phyloP scores from a whole-genome alignment of 208 protist genomes.

The Leishmania martiniquensis region DNA sequence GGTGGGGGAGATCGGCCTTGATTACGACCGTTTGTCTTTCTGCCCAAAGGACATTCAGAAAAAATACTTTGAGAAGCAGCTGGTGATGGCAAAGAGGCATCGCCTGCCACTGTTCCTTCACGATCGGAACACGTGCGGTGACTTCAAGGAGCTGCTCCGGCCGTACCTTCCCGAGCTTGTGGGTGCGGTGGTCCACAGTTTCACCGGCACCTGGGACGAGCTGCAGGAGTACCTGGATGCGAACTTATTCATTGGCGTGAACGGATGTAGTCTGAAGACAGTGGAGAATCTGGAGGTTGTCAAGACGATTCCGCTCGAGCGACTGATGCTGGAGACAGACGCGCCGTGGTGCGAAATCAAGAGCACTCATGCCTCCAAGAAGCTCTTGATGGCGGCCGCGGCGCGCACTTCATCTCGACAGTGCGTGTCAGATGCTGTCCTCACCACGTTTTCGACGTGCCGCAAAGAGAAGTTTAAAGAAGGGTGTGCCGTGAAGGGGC shows the following conservation, averaged over 20 bases:
- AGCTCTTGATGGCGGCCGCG: slow-evolving; percentile 31
- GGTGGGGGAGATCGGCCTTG: slow-evolving; percentile 88
- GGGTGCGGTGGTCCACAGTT: slow-evolving; percentile 95
- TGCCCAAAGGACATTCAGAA: slow-evolving; percentile 89
- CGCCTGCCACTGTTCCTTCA: slow-evolving; percentile 95
- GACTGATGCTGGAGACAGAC: slow-evolving; percentile 96
- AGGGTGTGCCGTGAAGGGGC: slow-evolving; percentile 66
- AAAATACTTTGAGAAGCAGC: slow-evolving; percentile 79
- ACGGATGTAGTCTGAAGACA: slow-evolving; percentile 95
- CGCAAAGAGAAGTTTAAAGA: slow-evolving; percentile 76
- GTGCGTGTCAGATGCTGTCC: slow-evolving; percentile 44
- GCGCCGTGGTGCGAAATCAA: slow-evolving; percentile 95
- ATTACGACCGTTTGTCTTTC: slow-evolving; percentile 96
- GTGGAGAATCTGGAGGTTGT: slow-evolving; percentile 89
- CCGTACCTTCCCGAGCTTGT: slow-evolving; percentile 46
- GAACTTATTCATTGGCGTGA: slow-evolving; percentile 94
- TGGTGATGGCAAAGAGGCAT: slow-evolving; percentile 82
- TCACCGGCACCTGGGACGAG: slow-evolving; percentile 90
- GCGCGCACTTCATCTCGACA: slow-evolving; percentile 1
- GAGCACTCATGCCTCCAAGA: slow-evolving; percentile 86
- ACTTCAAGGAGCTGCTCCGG: slow-evolving; percentile 78
- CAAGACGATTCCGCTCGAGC: slow-evolving; percentile 76
- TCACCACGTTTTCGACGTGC: slow-evolving; percentile 41
- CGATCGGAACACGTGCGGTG: slow-evolving; percentile 86
- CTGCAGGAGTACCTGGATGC: slow-evolving; percentile 75